These are phyloP conservation scores for Talaromyces atroroseus DNA, from an alignment of 2,329 filamentous ascomycete species.

Conservation along the genomic window DNA sequence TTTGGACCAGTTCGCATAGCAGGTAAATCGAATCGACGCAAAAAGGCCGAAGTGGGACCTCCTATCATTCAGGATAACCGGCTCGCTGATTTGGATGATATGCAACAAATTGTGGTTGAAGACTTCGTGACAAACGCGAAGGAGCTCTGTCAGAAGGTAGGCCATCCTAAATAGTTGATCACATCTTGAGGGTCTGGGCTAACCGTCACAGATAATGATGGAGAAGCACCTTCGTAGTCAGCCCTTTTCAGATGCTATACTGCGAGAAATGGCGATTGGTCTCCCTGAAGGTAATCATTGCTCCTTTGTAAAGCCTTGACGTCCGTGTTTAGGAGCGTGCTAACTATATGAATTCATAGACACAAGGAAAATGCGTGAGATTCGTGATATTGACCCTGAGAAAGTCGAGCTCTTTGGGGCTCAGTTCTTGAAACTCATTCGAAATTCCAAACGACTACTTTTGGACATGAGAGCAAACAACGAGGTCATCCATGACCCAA, in stretches of 20 bases:
- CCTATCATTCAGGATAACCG: conserved; percentile 43
- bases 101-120: conserved; percentile 42
- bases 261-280: conserved; percentile 46
- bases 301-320: neutral
- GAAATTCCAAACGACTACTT: conserved; percentile 30
- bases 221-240: conserved; percentile 40
- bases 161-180: conserved; percentile 11
- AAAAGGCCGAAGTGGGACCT: conserved; percentile 33
- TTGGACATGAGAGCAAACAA: conserved; percentile 44
- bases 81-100: conserved; percentile 37
- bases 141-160: conserved; percentile 37
- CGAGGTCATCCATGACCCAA: conserved; percentile 41
- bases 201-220: conserved; percentile 35
- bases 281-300: conserved; percentile 37
- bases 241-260: conserved; percentile 42
- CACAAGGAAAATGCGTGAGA: conserved; percentile 32
- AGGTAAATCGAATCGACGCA: conserved; percentile 25
- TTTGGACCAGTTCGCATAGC: conserved; percentile 38
- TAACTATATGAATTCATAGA: conserved; percentile 21
- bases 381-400: conserved; percentile 40
- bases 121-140: conserved; percentile 45
- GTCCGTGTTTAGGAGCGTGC: conserved; percentile 13
- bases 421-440: conserved; percentile 39
- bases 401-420: conserved; percentile 42
- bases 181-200: neutral